Percentiles rank a stretch among this genome's conserved stretches.
phyloP scores from a whole-genome alignment of 345 rosid genomes.

The Citrus trifoliata region DNA sequence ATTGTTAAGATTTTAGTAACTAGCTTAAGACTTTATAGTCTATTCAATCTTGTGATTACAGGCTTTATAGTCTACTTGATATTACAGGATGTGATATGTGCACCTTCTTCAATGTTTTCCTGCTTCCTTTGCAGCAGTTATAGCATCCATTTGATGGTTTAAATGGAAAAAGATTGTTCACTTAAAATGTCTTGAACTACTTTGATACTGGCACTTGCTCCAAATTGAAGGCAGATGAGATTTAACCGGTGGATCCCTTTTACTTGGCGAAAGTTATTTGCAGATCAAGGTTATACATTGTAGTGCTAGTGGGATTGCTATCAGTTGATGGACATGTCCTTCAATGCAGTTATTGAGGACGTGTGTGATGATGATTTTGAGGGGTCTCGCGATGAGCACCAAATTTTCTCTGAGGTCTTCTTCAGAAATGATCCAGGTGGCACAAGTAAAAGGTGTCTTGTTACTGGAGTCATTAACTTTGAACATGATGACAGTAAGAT shows the following conservation, averaged over 20 bases:
- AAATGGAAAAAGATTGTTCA: not conserved
- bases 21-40: not conserved
- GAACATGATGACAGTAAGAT: slow-evolving; percentile 43
- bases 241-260: not conserved
- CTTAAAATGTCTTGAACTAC: not conserved
- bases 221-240: not conserved
- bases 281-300: slow-evolving; percentile 6
- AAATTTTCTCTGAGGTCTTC: slow-evolving; percentile 55
- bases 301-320: slow-evolving; percentile 12
- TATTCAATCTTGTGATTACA: not conserved
- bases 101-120: not conserved
- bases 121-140: slow-evolving; percentile 9
- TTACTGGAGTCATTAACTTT: slow-evolving; percentile 44
- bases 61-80: not conserved
- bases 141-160: slow-evolving; percentile 1
- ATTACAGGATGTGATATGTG: not conserved
- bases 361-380: slow-evolving; percentile 50
- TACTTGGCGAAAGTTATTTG: not conserved
- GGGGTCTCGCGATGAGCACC: slow-evolving; percentile 54
- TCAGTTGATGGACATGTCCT: slow-evolving; percentile 35
- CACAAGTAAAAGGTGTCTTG: slow-evolving; percentile 43
- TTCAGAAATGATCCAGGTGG: slow-evolving; percentile 38
- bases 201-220: not conserved
- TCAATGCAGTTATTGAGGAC: slow-evolving; percentile 26
- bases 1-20: not conserved